Evolutionary conservation across 148 eudicot species (phyloP).

Genomic region (Camellia sinensis): DNA sequence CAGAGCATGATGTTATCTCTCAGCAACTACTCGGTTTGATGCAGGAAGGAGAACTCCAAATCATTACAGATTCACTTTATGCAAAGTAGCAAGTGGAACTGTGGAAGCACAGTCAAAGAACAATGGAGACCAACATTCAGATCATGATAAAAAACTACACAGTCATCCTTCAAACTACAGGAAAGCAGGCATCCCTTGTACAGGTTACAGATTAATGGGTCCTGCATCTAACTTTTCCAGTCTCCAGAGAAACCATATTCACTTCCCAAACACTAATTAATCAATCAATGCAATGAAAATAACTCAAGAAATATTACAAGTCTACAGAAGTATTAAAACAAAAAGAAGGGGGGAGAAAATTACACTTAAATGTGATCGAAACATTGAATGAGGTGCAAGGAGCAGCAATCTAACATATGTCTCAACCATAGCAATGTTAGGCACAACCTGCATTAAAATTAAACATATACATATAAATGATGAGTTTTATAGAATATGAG

Average conservation of each 20-base stretch:
- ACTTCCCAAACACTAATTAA: too few relatives aligned
- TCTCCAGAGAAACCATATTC: neutral
- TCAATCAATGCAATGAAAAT: neutral
- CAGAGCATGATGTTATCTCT: neutral
- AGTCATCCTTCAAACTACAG: conserved; percentile 1
- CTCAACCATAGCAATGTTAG: conserved; percentile 98
- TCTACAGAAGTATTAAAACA: neutral
- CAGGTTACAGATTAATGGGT: neutral
- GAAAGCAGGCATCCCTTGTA: conserved; percentile 5
- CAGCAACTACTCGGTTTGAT: neutral
- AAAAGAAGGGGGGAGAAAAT: conserved; percentile 20
- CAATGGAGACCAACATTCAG: neutral
- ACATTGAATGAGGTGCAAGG: conserved; percentile 79
- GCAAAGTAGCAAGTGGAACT: neutral
- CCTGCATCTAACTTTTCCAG: neutral
- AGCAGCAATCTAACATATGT: conserved; percentile 89
- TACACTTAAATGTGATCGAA: conserved; percentile 91
- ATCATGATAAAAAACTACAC: neutral
- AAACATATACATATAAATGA: neutral
- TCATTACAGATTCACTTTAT: neutral
- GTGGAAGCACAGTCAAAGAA: neutral
- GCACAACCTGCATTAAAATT: conserved; percentile 61
- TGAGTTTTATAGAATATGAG: too few relatives aligned
- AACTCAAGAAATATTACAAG: neutral
- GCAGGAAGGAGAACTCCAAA: neutral